Base-by-base conservation (phyloP, 768 basidiomycete species). In the Leccinellum albellum region DNA sequence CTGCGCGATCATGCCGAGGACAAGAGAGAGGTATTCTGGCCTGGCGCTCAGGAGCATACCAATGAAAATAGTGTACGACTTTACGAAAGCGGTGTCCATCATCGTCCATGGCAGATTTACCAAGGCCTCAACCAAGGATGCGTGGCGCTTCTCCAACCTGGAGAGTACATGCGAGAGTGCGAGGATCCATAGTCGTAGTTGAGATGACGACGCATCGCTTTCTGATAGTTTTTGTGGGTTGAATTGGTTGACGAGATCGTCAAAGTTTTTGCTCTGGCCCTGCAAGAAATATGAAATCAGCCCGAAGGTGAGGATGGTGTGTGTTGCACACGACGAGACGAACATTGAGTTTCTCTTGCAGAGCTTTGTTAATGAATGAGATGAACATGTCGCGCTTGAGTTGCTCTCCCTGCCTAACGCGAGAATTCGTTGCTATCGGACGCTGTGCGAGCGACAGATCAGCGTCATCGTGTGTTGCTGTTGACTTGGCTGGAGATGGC, bases 81-180 rank as follows among this genome's bases (percentile, higher is more conserved):
- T 89, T 52, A 95, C 94, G 61, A 96, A 90, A 32, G 77, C 75
- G 31, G 82, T 82, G 66, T 96, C 94, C 73, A 93, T 84, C n/a
- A 86, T 90, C 15, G 90, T 87, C 97, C 97, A 99, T 13, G 94
- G 92, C 66, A 98, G 79, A 59, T 80, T 81, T 44, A 98, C 79
- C 56, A 98, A 83, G 14, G 94, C 92, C 59, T 94, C 85, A 35
- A 98, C 87, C 29, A 99, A 83, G 0, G 84, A 69, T 15, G 85
- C 76, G 68, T 98, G 95, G 9, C 81, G 78, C 50, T 85, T 85
- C 63, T 94, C 94, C 31, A 99, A 78, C 42, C 91, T 83, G 24
- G 94, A 95, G 54, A 98, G 92, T 58, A 94, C 91, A 66, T 98
- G 92, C 1, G 92, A 89, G 26, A 99, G 80, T 0, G 94, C 91